Conservation (phyloP, 805 yeast genomes). For the Nakazawaea molendinolei region DNA sequence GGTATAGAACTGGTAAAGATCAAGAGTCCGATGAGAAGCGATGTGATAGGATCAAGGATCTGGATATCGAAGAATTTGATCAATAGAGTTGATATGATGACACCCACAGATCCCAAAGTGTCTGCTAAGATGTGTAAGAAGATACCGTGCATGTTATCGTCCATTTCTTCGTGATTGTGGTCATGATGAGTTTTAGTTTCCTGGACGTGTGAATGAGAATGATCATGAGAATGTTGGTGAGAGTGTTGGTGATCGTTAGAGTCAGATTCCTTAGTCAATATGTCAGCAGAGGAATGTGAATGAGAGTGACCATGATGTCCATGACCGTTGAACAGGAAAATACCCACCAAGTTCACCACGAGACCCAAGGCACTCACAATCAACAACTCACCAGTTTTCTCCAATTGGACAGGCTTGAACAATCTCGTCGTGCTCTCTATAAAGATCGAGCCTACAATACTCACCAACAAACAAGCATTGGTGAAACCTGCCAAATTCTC, state of each 20-base stretch:
- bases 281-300: slow-evolving; percentile 23
- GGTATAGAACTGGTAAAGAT: slow-evolving; percentile 83
- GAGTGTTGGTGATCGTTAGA: slow-evolving; percentile 19
- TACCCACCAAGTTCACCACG: slow-evolving; percentile 84
- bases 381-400: slow-evolving; percentile 75
- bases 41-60: slow-evolving; percentile 90
- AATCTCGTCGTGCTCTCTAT: slow-evolving; percentile 84
- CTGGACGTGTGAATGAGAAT: slow-evolving; percentile 15
- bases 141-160: slow-evolving; percentile 85
- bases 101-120: slow-evolving; percentile 95
- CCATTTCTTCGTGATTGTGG: slow-evolving; percentile 28
- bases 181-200: slow-evolving; percentile 13
- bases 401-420: slow-evolving; percentile 67
- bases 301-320: slow-evolving; percentile 32
- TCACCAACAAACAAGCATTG: slow-evolving; percentile 81
- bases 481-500: slow-evolving; percentile 95
- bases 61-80: slow-evolving; percentile 61
- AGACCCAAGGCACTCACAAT: slow-evolving; percentile 83
- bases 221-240: slow-evolving; percentile 24
- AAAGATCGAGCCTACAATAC: slow-evolving; percentile 82
- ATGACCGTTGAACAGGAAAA: slow-evolving; percentile 78
- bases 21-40: slow-evolving; percentile 75
- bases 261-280: no score
- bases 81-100: slow-evolving; percentile 80
- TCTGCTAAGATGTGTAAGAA: slow-evolving; percentile 93